Evolutionary conservation across 129 eudicot species (phyloP), one percentile per base, ranked within the genome.

Genomic region (Apium graveolens): DNA sequence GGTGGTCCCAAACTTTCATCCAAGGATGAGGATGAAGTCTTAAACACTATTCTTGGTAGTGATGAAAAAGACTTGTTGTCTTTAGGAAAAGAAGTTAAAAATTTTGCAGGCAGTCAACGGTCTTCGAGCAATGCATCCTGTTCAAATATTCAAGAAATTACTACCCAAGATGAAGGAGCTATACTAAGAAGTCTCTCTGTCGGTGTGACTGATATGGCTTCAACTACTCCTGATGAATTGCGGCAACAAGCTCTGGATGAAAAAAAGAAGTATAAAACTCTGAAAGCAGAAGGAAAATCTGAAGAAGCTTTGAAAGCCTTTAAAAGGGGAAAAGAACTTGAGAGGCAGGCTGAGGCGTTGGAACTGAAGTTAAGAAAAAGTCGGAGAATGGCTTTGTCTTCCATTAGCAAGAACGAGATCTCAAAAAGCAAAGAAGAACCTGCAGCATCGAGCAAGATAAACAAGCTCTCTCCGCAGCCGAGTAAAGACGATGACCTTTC

Each of bases 261-360:
- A 82, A 95, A 90, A 84, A 86, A 88, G 73, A 91, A 84, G 76
- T 85, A 87, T 73, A 90, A 83, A 83, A 77, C 77, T 75, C 76
- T 90, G 41, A 91, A 95, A 86, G 92, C 89, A 0, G 96, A 91
- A 86, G 93, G 96, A 70, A 95, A 92, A 76, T 80, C 94, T 41
- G 96, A 91, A 57, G 97, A 95, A 87, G 98, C 98, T 65, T 80
- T 90, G 79, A 90, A 83, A 81, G 97, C 98, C 76, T 95, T 90
- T 81, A 90, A 91, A 85, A 90, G 89, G 74, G 96, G 91, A 79
- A 91, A 91, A 81, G 98, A 95, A 66, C 96, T 95, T 38, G 98
- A 95, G 80, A 86, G 98, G 80, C 96, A 88, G 81, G 98, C 97
- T 35, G 96, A 82, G 82, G 86, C 95, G n/a, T 75, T 90, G 85